Percentiles rank a stretch among this genome's conserved stretches.
phyloP scores from a whole-genome alignment of 2,329 filamentous ascomycete species.

The Colletotrichum truncatum region DNA sequence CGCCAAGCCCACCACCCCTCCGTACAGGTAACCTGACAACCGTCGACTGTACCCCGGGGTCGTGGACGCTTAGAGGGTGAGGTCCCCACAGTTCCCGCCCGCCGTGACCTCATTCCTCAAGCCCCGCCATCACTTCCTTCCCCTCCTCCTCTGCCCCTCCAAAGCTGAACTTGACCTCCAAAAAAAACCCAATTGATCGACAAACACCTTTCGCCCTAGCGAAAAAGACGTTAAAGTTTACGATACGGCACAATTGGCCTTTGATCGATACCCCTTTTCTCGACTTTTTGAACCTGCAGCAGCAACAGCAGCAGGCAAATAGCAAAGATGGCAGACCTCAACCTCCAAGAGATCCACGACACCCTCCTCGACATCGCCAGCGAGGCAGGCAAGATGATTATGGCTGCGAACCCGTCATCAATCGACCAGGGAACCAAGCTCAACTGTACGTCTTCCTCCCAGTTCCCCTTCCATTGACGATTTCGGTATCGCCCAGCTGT shows the following conservation, averaged over 20 bases:
- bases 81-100: conserved; percentile 8
- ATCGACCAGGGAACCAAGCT: conserved; percentile 69
- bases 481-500: too few species aligned
- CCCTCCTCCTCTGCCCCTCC: conserved; percentile 5
- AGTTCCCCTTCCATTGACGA: background rate
- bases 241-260: background rate
- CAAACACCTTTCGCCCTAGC: background rate
- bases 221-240: too few species aligned
- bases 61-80: background rate
- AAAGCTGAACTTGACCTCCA: background rate
- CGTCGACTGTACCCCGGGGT: background rate
- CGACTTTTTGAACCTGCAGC: background rate
- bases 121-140: conserved; percentile 17
- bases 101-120: conserved; percentile 22
- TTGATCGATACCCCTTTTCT: background rate
- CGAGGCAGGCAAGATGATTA: conserved; percentile 72
- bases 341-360: conserved; percentile 70
- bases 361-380: conserved; percentile 67
- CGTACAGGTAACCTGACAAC: conserved; percentile 1
- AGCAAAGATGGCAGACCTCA: conserved; percentile 61
- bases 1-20: background rate
- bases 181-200: conserved; percentile 8
- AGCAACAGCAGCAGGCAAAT: background rate
- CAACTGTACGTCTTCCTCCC: conserved; percentile 60
- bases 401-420: conserved; percentile 66